phyloP scores from a whole-genome alignment of 2,329 filamentous ascomycete genomes.

The Pseudocercospora vitis region DNA sequence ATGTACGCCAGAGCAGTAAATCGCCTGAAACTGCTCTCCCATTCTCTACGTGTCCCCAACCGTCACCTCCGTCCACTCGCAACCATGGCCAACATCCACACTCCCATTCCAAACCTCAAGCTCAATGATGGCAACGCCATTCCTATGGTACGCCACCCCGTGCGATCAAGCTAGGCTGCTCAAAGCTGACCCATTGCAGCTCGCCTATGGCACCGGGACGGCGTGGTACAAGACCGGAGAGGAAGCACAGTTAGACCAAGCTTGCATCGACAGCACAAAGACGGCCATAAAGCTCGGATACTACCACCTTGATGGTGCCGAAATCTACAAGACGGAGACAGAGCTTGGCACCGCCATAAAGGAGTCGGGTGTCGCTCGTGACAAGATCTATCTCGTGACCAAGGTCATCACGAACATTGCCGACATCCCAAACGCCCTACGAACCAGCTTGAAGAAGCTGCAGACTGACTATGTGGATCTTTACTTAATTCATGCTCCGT shows the following conservation, averaged over 20 bases:
- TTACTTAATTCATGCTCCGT: constrained; percentile 63
- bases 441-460: constrained; percentile 59
- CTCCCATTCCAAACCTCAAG: constrained; percentile 58
- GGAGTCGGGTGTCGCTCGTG: constrained; percentile 44
- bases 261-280: constrained; percentile 57
- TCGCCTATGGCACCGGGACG: constrained; percentile 72
- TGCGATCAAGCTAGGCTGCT: not conserved
- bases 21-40: not conserved
- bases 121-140: constrained; percentile 73
- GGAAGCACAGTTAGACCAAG: constrained; percentile 56
- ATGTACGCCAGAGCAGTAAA: not conserved
- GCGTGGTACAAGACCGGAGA: constrained; percentile 60
- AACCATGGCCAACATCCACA: constrained; percentile 36
- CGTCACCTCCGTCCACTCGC: not conserved
- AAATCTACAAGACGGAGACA: constrained; percentile 57
- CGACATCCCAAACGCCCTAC: constrained; percentile 58
- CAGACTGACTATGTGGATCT: constrained; percentile 63
- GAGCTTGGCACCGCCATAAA: constrained; percentile 52
- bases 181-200: constrained; percentile 43
- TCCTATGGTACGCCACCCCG: constrained; percentile 57
- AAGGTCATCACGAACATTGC: constrained; percentile 57
- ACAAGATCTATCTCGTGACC: constrained; percentile 55
- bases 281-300: constrained; percentile 69
- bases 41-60: not conserved
- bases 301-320: constrained; percentile 71